phyloP scores from a whole-genome alignment of 139 green algal species.

The Desmodesmus armatus region DNA sequence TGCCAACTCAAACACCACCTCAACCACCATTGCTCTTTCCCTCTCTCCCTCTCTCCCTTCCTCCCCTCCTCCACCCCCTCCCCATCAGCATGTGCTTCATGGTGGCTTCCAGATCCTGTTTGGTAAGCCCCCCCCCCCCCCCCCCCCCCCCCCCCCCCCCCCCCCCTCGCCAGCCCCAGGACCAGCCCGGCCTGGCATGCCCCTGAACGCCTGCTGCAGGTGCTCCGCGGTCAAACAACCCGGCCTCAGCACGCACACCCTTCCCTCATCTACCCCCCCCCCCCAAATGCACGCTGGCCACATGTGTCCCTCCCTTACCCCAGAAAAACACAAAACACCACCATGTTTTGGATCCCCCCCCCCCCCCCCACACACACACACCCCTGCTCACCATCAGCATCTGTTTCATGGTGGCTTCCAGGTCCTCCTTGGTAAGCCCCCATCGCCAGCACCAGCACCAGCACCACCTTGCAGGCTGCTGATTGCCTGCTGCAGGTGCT shows the following conservation, averaged over 20 bases:
- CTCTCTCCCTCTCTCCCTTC: neutral
- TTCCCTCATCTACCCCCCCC: too few species aligned
- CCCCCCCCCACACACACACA: neutral
- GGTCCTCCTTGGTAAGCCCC: constrained; percentile 61
- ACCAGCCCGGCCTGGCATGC: neutral
- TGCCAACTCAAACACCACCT: neutral
- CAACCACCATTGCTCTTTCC: neutral
- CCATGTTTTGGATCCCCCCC: neutral
- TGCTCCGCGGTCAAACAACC: constrained; percentile 49
- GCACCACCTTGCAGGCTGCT: neutral
- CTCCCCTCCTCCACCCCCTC: neutral
- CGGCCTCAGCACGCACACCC: too few species aligned
- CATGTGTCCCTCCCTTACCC: neutral
- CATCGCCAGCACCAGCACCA: constrained; percentile 7
- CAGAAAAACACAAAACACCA: neutral
- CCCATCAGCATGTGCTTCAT: constrained; percentile 68
- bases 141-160: too few species aligned
- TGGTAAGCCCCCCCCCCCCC: constrained; percentile 60
- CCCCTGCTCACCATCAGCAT: constrained; percentile 51
- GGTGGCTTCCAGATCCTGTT: constrained; percentile 71
- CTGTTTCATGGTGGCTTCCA: constrained; percentile 73
- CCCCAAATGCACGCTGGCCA: too few species aligned
- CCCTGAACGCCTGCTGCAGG: constrained; percentile 43
- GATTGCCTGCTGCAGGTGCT: constrained; percentile 46
- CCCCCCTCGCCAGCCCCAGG: neutral